Evolutionary conservation across 1,284 basidiomycete genomes (phyloP).

Genomic region (Exsudoporus floridanus): DNA sequence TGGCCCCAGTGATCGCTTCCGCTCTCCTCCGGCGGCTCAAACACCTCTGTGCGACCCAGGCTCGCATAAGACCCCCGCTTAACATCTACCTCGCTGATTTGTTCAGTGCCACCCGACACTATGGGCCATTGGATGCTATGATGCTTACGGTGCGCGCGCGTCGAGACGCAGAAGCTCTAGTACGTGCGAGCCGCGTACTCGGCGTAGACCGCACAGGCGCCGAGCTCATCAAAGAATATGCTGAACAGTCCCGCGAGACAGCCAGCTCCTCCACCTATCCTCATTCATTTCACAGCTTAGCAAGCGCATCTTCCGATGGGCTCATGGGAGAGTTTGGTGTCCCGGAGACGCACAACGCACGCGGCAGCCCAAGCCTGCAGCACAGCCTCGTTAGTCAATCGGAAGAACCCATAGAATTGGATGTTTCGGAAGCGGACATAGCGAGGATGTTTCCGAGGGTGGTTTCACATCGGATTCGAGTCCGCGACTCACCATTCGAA

Average conservation of each 20-base stretch:
- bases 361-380: constrained; percentile 3
- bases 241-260: constrained; percentile 23
- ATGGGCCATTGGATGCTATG: constrained; percentile 65
- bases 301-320: constrained; percentile 26
- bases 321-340: constrained; percentile 22
- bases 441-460: constrained; percentile 67
- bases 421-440: constrained; percentile 69
- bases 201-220: constrained; percentile 54
- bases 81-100: constrained; percentile 68
- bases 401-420: constrained; percentile 40
- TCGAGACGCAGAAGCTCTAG: constrained; percentile 59
- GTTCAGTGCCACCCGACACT: constrained; percentile 69
- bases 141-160: constrained; percentile 60
- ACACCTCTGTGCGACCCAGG: constrained; percentile 40
- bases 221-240: constrained; percentile 42
- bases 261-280: constrained; percentile 21
- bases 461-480: constrained; percentile 67
- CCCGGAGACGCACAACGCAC: constrained; percentile 9
- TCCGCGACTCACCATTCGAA: constrained; percentile 63
- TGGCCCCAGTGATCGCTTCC: constrained; percentile 36
- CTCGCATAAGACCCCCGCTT: constrained; percentile 48
- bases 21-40: constrained; percentile 38
- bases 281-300: constrained; percentile 18
- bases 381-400: constrained; percentile 4
- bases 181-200: constrained; percentile 62